These are phyloP conservation scores for Barbarea vulgaris DNA, from an alignment of 345 rosid species.

Conservation along the genomic window DNA sequence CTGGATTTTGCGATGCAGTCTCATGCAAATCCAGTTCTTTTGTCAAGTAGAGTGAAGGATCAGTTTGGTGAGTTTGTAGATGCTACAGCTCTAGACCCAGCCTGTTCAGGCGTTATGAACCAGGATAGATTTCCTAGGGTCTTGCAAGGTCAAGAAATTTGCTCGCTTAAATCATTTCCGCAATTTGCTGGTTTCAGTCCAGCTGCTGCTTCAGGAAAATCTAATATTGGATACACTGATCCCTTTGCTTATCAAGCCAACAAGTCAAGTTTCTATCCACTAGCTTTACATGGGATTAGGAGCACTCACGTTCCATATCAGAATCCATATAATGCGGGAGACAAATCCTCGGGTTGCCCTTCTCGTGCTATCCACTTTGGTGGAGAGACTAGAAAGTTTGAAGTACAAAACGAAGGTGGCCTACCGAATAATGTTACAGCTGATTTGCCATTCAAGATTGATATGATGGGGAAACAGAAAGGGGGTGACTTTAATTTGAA, in stretches of 20 bases:
- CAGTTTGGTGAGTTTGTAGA: conserved; percentile 46
- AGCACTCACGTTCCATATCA: conserved; percentile 55
- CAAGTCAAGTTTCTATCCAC: conserved; percentile 51
- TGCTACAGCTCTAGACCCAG: conserved; percentile 39
- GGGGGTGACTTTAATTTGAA: conserved; percentile 44
- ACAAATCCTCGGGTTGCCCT: conserved; percentile 38
- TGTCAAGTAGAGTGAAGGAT: conserved; percentile 47
- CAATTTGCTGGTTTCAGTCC: conserved; percentile 56
- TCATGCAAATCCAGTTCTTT: conserved; percentile 52
- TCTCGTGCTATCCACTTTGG: conserved; percentile 19
- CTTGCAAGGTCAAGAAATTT: conserved; percentile 99
- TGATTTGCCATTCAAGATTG: conserved; percentile 46
- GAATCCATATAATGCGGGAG: conserved; percentile 48
- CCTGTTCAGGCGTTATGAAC: conserved; percentile 63
- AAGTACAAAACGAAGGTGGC: conserved; percentile 44
- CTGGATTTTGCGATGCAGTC: conserved; percentile 68
- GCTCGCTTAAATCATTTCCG: conserved; percentile 60
- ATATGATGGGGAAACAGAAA: conserved; percentile 44
- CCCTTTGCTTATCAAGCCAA: conserved; percentile 55
- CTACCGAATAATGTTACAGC: conserved; percentile 43
- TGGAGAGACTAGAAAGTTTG: conserved; percentile 50
- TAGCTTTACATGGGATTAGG: conserved; percentile 55
- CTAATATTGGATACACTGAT: conserved; percentile 48
- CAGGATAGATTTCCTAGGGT: conserved; percentile 72
- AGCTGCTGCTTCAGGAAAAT: conserved; percentile 57